Percentiles rank a stretch among this genome's conserved stretches.
Evolutionary conservation across 495 filamentous ascomycete genomes (phyloP).

Genomic region (Aspergillus indologenus): DNA sequence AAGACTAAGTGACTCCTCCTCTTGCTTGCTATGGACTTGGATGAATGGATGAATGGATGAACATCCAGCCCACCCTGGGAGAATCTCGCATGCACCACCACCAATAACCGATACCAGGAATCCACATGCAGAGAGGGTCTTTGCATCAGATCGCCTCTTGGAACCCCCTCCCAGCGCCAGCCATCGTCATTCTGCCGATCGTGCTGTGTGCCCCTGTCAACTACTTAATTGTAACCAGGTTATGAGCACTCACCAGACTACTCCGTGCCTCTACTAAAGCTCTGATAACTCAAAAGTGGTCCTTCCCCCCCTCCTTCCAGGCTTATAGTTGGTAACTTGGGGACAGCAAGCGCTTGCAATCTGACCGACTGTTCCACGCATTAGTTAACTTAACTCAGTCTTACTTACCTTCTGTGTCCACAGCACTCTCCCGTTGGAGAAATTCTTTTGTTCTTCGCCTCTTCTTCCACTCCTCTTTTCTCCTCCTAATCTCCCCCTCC

Average conservation of each 20-base stretch:
- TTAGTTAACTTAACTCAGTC: too few relatives aligned
- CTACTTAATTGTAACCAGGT: too few relatives aligned
- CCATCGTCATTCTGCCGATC: constrained; percentile 19
- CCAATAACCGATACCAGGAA: background rate
- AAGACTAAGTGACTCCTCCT: background rate
- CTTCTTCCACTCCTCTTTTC: constrained; percentile 2
- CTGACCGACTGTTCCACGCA: constrained; percentile 9
- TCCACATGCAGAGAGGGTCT: background rate
- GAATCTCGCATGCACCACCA: background rate
- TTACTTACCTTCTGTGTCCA: constrained; percentile 2
- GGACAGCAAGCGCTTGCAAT: constrained; percentile 12
- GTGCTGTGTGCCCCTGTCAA: constrained; percentile 22
- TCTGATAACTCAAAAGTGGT: constrained; percentile 19
- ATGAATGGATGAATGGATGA: background rate
- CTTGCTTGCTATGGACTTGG: background rate
- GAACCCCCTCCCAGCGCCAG: constrained; percentile 1
- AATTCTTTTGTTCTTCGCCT: constrained; percentile 5
- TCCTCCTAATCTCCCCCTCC: background rate
- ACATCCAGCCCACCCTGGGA: background rate
- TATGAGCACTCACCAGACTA: constrained; percentile 9
- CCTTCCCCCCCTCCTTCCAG: constrained; percentile 4
- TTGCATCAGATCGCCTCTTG: background rate
- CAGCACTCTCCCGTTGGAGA: constrained; percentile 7
- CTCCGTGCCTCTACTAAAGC: too few relatives aligned
- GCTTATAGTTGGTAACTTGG: constrained; percentile 2